Percentiles rank a stretch among this genome's conserved stretches.
Conservation (phyloP, 2,329 filamentous ascomycete species). For the Gyromitra esculenta region DNA sequence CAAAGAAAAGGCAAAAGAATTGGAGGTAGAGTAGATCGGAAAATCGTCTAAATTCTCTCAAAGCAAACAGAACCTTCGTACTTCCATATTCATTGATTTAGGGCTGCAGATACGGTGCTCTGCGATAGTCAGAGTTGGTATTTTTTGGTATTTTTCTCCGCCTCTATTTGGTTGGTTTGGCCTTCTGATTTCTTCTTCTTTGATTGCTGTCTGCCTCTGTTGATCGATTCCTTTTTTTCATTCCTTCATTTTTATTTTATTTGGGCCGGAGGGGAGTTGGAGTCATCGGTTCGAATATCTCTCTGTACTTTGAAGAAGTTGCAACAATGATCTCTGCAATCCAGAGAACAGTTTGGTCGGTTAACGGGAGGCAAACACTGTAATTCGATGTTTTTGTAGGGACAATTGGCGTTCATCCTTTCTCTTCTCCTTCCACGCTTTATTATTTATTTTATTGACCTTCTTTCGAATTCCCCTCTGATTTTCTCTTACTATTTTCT, state of each 20-base stretch:
- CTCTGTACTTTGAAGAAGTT: constrained; percentile 38
- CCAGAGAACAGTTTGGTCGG: constrained; percentile 30
- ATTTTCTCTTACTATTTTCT: constrained; percentile 44
- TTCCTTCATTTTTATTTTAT: background rate
- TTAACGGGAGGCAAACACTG: constrained; percentile 48
- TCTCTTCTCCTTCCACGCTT: constrained; percentile 44
- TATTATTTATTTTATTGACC: constrained; percentile 50
- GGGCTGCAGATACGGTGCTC: constrained; percentile 49
- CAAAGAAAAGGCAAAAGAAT: constrained; percentile 78
- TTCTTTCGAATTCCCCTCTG: constrained; percentile 21
- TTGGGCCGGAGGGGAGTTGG: constrained; percentile 32
- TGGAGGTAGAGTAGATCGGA: constrained; percentile 60
- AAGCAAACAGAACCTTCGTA: constrained; percentile 54
- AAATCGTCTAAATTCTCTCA: constrained; percentile 51
- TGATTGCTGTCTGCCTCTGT: constrained; percentile 41
- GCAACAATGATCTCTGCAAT: constrained; percentile 42
- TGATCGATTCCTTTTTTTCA: constrained; percentile 34
- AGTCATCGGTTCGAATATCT: constrained; percentile 32
- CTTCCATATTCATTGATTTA: constrained; percentile 52
- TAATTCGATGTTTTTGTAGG: constrained; percentile 51
- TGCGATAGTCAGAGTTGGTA: constrained; percentile 52
- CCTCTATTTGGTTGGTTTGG: constrained; percentile 35
- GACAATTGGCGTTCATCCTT: constrained; percentile 52
- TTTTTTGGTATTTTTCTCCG: constrained; percentile 38
- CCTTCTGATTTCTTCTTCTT: constrained; percentile 15